These are phyloP conservation scores for Paramecium caudatum DNA, from an alignment of 73 alveolate species.

Conservation along the genomic window DNA sequence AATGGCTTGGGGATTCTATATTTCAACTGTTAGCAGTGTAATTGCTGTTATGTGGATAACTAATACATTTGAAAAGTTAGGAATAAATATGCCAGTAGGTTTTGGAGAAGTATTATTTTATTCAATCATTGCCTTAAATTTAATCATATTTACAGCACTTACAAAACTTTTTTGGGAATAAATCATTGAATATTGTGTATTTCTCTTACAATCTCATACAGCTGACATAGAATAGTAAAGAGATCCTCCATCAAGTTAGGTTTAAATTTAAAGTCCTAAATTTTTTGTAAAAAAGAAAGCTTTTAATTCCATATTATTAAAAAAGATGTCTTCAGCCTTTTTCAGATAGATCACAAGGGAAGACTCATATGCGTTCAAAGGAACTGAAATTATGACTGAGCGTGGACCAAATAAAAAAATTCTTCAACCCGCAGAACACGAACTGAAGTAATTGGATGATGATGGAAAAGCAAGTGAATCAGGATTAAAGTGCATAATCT, in stretches of 20 bases:
- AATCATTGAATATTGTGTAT: not conserved
- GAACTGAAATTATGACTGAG: constrained; percentile 43
- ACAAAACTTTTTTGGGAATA: not conserved
- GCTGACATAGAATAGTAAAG: constrained; percentile 10
- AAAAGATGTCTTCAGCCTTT: constrained; percentile 27
- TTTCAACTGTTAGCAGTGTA: not conserved
- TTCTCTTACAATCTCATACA: not conserved
- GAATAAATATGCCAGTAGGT: not conserved
- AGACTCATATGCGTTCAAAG: not conserved
- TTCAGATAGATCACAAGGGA: not conserved
- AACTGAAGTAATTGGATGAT: not conserved
- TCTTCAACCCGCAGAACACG: not conserved
- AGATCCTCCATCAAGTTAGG: not conserved
- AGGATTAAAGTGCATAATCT: constrained; percentile 62
- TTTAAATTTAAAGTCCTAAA: not conserved
- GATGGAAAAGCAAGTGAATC: not conserved
- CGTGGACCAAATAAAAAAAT: constrained; percentile 11
- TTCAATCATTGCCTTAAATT: not conserved
- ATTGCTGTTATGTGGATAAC: constrained; percentile 25
- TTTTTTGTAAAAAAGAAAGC: not conserved
- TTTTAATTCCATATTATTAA: not conserved
- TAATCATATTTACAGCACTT: not conserved
- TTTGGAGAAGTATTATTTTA: constrained; percentile 19
- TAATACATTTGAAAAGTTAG: constrained; percentile 14
- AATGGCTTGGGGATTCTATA: constrained; percentile 1